These are phyloP conservation scores for Dryadomyces quercus-mongolicae DNA, from an alignment of 2,329 filamentous ascomycete genomes.

Conservation along the genomic window DNA sequence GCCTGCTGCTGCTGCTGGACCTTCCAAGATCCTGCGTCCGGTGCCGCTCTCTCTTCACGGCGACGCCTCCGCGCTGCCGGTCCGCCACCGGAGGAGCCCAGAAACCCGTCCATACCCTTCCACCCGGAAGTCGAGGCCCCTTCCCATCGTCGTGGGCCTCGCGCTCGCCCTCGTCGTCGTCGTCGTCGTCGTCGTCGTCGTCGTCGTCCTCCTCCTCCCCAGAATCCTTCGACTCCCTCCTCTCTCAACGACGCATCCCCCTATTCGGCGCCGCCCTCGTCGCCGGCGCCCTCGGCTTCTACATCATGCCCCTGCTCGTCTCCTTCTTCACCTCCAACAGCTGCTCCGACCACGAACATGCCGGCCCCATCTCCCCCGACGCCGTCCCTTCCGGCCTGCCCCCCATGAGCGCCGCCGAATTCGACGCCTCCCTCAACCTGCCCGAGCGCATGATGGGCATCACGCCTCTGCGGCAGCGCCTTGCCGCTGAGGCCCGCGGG, in stretches of 20 bases:
- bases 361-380: slow-evolving; percentile 3
- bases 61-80: too few species aligned
- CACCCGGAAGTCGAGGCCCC: too few species aligned
- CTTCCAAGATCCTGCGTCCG: too few species aligned
- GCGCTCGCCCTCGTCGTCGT: not conserved
- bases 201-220: slow-evolving; percentile 3
- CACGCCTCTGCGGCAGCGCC: slow-evolving; percentile 32
- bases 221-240: slow-evolving; percentile 15
- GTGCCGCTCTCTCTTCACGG: not conserved
- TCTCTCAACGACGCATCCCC: slow-evolving; percentile 12
- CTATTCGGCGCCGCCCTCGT: slow-evolving; percentile 13
- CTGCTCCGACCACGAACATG: slow-evolving; percentile 5
- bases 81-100: too few species aligned
- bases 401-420: slow-evolving; percentile 35
- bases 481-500: slow-evolving; percentile 36
- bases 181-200: not conserved
- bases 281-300: slow-evolving; percentile 13
- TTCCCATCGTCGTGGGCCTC: not conserved
- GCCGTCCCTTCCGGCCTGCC: slow-evolving; percentile 19
- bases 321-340: slow-evolving; percentile 9
- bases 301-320: slow-evolving; percentile 11
- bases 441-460: slow-evolving; percentile 47
- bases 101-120: not conserved
- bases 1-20: too few species aligned
- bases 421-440: slow-evolving; percentile 45